Evolutionary conservation across 2,329 filamentous ascomycete genomes (phyloP).

Genomic region (Exophiala xenobiotica): DNA sequence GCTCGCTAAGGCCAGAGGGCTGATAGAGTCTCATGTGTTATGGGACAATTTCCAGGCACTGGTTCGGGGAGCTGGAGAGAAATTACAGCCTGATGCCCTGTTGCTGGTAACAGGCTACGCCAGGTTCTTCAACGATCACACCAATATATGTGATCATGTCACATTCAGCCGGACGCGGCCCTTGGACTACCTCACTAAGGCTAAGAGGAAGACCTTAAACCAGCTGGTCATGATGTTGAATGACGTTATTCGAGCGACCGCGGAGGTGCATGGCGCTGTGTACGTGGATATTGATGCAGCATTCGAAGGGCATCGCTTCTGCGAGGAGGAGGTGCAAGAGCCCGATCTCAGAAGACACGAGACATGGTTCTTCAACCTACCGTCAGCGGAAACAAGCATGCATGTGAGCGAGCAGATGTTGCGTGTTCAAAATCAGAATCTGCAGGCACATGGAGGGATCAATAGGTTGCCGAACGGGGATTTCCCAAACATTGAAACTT

Average conservation of each 20-base stretch:
- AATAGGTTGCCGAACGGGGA: background rate
- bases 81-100: constrained; percentile 11
- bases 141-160: constrained; percentile 25
- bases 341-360: constrained; percentile 25
- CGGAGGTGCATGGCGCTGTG: constrained; percentile 26
- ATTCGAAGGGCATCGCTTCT: constrained; percentile 34
- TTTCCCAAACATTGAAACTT: constrained; percentile 16
- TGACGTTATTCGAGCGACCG: constrained; percentile 30
- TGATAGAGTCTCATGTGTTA: constrained; percentile 26
- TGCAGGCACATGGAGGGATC: constrained; percentile 1
- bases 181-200: constrained; percentile 27
- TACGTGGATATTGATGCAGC: constrained; percentile 32
- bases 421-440: background rate
- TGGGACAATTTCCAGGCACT: constrained; percentile 26
- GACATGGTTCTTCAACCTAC: constrained; percentile 34
- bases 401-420: background rate
- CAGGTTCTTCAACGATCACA: constrained; percentile 31
- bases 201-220: constrained; percentile 30
- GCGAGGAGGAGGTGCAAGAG: constrained; percentile 29
- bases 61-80: constrained; percentile 13
- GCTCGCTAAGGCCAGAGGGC: constrained; percentile 19
- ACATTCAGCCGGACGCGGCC: constrained; percentile 31
- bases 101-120: constrained; percentile 31
- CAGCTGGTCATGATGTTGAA: constrained; percentile 30
- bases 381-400: background rate